phyloP scores from a whole-genome alignment of 2,329 filamentous ascomycete species.

The Polytolypa hystricis region DNA sequence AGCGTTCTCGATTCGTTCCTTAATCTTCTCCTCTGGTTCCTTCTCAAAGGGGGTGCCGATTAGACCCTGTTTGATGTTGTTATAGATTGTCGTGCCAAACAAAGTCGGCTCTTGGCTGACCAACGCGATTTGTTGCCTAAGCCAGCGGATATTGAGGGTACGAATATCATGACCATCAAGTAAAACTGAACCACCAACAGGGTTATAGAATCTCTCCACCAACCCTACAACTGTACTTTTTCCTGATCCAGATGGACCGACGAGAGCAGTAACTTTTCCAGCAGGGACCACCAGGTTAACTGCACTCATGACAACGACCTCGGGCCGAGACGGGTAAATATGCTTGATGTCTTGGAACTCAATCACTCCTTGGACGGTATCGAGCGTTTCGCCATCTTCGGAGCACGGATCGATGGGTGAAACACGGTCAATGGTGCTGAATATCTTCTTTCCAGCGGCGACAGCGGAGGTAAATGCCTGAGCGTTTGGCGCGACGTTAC shows the following conservation, averaged over 20 bases:
- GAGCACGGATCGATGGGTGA: constrained; percentile 74
- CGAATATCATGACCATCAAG: constrained; percentile 76
- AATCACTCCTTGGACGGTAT: constrained; percentile 63
- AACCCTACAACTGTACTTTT: constrained; percentile 92
- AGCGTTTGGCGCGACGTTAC: constrained; percentile 73
- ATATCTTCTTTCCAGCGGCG: constrained; percentile 83
- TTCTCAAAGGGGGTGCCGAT: constrained; percentile 71
- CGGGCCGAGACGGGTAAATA: constrained; percentile 86
- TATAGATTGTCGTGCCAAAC: constrained; percentile 78
- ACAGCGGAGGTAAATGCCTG: constrained; percentile 78
- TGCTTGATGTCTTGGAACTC: constrained; percentile 76
- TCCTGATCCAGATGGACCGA: constrained; percentile 86
- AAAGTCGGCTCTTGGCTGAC: constrained; percentile 89
- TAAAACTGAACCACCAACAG: constrained; percentile 65
- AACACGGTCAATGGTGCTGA: constrained; percentile 76
- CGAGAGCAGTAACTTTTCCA: constrained; percentile 84
- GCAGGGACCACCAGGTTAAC: constrained; percentile 72
- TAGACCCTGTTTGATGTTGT: constrained; percentile 83
- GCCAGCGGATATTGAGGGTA: constrained; percentile 75
- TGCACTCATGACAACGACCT: constrained; percentile 77
- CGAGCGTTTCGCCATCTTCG: constrained; percentile 59
- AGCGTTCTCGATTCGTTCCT: constrained; percentile 63
- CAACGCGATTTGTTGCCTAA: constrained; percentile 82
- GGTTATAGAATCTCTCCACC: constrained; percentile 88
- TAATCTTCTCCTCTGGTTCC: constrained; percentile 55